Evolutionary conservation across 139 green algal genomes (phyloP).

Genomic region (Picochlorum sp.): DNA sequence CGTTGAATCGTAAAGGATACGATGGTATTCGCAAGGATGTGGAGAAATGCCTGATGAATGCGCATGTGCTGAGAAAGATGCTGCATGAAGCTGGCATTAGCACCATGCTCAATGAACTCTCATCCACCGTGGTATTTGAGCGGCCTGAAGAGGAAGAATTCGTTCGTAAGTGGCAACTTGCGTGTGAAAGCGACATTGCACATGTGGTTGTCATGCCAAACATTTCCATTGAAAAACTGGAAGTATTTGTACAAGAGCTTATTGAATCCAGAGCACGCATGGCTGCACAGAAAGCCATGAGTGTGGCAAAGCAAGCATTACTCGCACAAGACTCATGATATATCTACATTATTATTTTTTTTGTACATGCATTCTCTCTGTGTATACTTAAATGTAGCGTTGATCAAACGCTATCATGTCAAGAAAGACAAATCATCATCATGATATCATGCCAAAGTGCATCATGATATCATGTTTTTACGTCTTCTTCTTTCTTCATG

Average conservation of each 20-base stretch:
- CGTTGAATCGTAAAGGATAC: constrained; percentile 83
- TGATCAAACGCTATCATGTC: no score
- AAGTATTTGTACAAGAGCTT: constrained; percentile 79
- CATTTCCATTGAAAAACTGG: constrained; percentile 81
- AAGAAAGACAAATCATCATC: no score
- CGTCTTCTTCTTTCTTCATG: no score
- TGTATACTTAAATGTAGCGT: no score
- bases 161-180: constrained; percentile 92
- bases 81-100: constrained; percentile 63
- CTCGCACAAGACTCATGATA: no score
- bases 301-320: no score
- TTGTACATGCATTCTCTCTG: background rate
- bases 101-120: constrained; percentile 89
- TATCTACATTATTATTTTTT: background rate
- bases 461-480: no score
- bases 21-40: constrained; percentile 80
- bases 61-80: constrained; percentile 69
- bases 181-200: constrained; percentile 88
- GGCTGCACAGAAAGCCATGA: constrained; percentile 6
- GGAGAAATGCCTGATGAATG: constrained; percentile 86
- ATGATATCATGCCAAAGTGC: no score
- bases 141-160: constrained; percentile 74
- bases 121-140: constrained; percentile 90
- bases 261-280: constrained; percentile 28
- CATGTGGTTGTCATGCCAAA: constrained; percentile 98